Percentiles rank a stretch among this genome's conserved stretches.
Evolutionary conservation across 768 basidiomycete species (phyloP).

Genomic region (Termitomyces sp.): DNA sequence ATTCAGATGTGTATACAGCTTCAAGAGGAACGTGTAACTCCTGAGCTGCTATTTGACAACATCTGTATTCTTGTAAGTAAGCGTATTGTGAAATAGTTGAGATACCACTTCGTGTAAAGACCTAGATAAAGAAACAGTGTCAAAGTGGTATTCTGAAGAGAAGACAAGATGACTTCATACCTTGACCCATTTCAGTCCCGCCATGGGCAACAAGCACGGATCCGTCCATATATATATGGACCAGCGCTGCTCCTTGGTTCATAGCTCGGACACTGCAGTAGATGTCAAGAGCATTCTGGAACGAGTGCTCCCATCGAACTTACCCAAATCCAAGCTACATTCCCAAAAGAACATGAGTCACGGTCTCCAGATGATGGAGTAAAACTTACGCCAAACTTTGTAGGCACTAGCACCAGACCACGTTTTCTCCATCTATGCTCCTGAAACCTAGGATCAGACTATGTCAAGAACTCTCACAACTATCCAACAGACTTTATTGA

Average conservation of each 20-base stretch:
- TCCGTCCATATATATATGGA: conserved; percentile 15
- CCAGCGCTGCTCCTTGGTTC: conserved; percentile 14
- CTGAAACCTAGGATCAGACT: neutral
- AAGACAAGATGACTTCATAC: too few relatives aligned
- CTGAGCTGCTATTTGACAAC: conserved; percentile 7
- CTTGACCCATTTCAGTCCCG: conserved; percentile 20
- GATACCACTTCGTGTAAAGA: too few relatives aligned
- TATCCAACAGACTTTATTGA: conserved; percentile 3
- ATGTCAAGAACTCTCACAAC: neutral
- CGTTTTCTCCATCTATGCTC: conserved; percentile 15
- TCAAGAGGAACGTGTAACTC: conserved; percentile 11
- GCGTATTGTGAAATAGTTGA: too few relatives aligned
- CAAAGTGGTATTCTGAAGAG: too few relatives aligned
- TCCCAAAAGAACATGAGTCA: neutral
- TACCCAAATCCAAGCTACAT: conserved; percentile 14
- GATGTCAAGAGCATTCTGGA: neutral
- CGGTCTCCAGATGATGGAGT: neutral
- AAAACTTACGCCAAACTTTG: conserved; percentile 12
- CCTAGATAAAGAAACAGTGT: too few relatives aligned
- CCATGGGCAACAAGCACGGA: conserved; percentile 14
- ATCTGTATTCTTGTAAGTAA: too few relatives aligned
- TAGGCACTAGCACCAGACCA: conserved; percentile 12
- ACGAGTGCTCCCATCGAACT: neutral
- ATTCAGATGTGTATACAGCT: conserved; percentile 12
- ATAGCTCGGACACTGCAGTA: conserved; percentile 1